phyloP scores from a whole-genome alignment of 2,329 filamentous ascomycete species.

The Monilinia vaccinii-corymbosi region DNA sequence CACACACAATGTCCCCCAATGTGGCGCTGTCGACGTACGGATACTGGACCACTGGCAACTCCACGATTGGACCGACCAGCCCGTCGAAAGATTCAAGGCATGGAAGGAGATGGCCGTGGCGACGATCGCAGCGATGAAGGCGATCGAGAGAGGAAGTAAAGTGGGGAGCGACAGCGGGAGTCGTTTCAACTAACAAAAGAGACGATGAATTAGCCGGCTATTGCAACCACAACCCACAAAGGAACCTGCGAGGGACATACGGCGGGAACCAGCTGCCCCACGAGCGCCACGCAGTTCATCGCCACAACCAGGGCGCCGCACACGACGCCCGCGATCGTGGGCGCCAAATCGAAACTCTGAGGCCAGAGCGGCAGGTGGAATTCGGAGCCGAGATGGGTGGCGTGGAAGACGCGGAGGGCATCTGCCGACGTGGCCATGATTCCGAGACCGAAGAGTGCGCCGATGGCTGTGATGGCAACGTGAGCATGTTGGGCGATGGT shows the following conservation, averaged over 20 bases:
- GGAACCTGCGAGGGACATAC: conserved; percentile 35
- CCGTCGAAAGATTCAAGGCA: conserved; percentile 42
- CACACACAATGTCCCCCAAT: conserved; percentile 47
- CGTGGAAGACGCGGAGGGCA: conserved; percentile 45
- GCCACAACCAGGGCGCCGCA: conserved; percentile 42
- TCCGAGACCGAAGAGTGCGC: conserved; percentile 42
- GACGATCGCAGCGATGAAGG: conserved; percentile 40
- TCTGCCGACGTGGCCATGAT: conserved; percentile 47
- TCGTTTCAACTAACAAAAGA: not conserved
- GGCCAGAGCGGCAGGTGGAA: conserved; percentile 51
- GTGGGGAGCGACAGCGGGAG: conserved; percentile 23
- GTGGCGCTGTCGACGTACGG: conserved; percentile 42
- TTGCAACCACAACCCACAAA: not conserved
- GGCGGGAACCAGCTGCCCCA: conserved; percentile 38
- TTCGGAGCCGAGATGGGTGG: conserved; percentile 39
- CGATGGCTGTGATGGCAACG: conserved; percentile 40
- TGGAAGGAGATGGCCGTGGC: conserved; percentile 49
- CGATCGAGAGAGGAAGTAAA: conserved; percentile 35
- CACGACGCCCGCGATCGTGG: conserved; percentile 45
- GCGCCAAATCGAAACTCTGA: conserved; percentile 44
- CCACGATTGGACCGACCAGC: conserved; percentile 52
- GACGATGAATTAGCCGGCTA: not conserved
- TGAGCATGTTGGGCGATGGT: conserved; percentile 27
- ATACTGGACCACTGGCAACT: conserved; percentile 50
- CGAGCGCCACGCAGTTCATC: conserved; percentile 39